Evolutionary conservation across 75 land plant species (phyloP), one percentile per base, ranked within the genome.

Genomic region (Cunninghamia lanceolata): DNA sequence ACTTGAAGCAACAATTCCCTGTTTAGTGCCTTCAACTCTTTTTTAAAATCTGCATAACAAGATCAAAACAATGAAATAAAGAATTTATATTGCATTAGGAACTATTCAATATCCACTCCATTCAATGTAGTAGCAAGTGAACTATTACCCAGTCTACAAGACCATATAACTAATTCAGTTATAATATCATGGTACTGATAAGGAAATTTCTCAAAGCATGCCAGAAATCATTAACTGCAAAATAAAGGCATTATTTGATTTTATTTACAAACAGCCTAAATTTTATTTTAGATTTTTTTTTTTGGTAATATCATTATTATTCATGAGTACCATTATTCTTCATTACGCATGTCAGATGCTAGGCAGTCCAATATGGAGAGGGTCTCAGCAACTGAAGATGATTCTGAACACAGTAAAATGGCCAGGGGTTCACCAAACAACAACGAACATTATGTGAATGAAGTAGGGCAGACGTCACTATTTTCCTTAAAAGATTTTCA

Each of bases 1-100:
- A 96, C 86, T 78, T 97, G 96, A 28, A 97, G 88, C 82, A 95
- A 91, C 46, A 97, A 86, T 83, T 97, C 99, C 90, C 99, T 89
- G 85, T 96, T 97, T 53, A 97, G 90, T 13, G 89, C 86, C 84
- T 88, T 93, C 86, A 97, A 79, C 85, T 97, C 99, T 91, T 93
- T 96, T 86, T 96, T 97, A 88, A 90, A 97, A 87, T 97, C 99
- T 97, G 87, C 66, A 87, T 34, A 38, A 86, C 50, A 45, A 42
- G 10, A 82, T 45, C 54, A 46, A 50, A 63, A 83, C 19, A 56
- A 73, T 59, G 25, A n/a, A 35, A 25, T 16, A 63, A 59, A 38
- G 10, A 84, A 19, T 38, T 38, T 36, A 38, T 35, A 56, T 21
- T 1, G 3, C 50, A 85, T 28, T 36, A 39, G 47, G 17, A 39